Evolutionary conservation across 2,329 filamentous ascomycete genomes (phyloP), one percentile per base, ranked within the genome.

Genomic region (Xylariales sp.): DNA sequence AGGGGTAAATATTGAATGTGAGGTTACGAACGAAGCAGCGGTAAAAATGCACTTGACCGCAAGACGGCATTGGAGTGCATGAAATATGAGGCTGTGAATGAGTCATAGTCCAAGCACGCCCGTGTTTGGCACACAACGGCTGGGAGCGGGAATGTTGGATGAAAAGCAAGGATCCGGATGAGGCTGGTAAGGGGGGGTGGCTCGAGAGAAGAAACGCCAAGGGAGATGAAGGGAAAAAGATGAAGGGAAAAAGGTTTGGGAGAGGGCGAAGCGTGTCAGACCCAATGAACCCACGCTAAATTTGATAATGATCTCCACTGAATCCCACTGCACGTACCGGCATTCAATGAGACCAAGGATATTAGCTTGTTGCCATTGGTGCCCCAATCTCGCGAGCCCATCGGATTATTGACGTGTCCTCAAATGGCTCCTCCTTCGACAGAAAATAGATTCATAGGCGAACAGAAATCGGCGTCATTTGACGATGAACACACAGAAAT

Each of bases 291-390:
- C 60, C 8, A 53, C 45, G 45, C 23, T 30, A 57, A 43, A 34
- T 32, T 23, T 23, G 23, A 43, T 46, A 43, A 62, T 52, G 39
- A 57, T 49, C 46, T 50, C 58, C 64, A 63, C 66, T 59, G 43
- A 61, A 65, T 58, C 68, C 69, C 64, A 71, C 70, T 56, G 54
- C 60, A 67, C 68, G 68, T 71, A 62, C 73, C 72, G 64, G 71
- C 69, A 75, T 68, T 71, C 64, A 69, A 70, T 70, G 66, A 75
- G 72, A 76, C 73, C 54, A 62, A 72, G 69, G 65, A 72, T 69
- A 64, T 58, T 62, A 54, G 62, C 39, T 50, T 46, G 36, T 34
- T 34, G 32, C 45, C 18, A 30, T 12, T 8, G 28, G 28, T 34
- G 45, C 39, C 32, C n/a, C 53, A 45, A 62, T 60, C 57, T 60